These are phyloP conservation scores for Cytauxzoon felis DNA, from an alignment of 169 alveolate species.

Conservation along the genomic window DNA sequence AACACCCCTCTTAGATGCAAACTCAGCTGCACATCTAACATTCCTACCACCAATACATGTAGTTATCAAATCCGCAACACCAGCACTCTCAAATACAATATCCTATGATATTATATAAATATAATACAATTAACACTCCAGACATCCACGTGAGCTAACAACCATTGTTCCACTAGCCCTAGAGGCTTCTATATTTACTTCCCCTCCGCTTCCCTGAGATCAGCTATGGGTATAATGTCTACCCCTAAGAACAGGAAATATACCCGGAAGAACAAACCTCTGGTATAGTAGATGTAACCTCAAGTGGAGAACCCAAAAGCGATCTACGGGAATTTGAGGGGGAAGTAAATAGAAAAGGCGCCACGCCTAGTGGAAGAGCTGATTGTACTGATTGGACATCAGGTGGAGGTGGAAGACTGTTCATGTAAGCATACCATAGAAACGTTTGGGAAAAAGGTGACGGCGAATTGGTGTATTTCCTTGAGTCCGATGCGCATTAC, in stretches of 20 bases:
- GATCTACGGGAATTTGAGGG: no score
- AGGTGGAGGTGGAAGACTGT: not conserved
- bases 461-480: constrained; percentile 78
- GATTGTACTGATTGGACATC: no score
- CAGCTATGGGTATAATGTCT: no score
- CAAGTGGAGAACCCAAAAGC: no score
- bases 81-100: constrained; percentile 87
- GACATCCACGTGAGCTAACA: not conserved
- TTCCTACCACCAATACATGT: constrained; percentile 90
- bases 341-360: no score
- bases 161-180: not conserved
- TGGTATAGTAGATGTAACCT: no score
- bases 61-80: constrained; percentile 89
- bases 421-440: constrained; percentile 32
- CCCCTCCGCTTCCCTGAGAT: no score
- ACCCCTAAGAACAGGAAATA: no score
- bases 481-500: constrained; percentile 88
- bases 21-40: constrained; percentile 86
- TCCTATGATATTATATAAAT: constrained; percentile 64
- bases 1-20: constrained; percentile 77
- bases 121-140: constrained; percentile 37
- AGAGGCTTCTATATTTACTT: no score
- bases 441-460: constrained; percentile 71
- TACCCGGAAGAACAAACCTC: no score
- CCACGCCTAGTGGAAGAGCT: no score